A percentile compares a stretch with the other conserved stretches of the same genome.
Evolutionary conservation across 805 yeast genomes (phyloP).

Genomic region (Starmera pachycereana): DNA sequence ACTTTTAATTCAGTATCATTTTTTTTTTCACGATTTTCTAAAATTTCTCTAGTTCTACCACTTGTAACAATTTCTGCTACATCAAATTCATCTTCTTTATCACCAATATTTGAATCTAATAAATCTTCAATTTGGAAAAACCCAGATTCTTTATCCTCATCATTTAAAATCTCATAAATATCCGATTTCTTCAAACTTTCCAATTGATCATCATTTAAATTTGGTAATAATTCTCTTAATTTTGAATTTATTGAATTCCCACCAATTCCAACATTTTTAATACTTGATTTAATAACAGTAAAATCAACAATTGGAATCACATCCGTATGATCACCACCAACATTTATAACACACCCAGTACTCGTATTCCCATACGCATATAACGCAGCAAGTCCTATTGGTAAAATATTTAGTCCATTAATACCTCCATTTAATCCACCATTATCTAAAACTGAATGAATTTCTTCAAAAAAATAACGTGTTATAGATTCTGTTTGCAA

Average conservation of each 20-base stretch:
- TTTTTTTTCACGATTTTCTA: slow-evolving; percentile 52
- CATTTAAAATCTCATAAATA: slow-evolving; percentile 71
- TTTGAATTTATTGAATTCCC: slow-evolving; percentile 51
- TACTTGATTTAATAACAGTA: slow-evolving; percentile 47
- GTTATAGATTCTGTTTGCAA: slow-evolving; percentile 58
- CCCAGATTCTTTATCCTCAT: slow-evolving; percentile 50
- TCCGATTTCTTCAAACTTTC: slow-evolving; percentile 65
- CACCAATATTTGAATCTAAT: slow-evolving; percentile 5
- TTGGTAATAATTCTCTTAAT: slow-evolving; percentile 46
- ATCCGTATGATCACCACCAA: slow-evolving; percentile 70
- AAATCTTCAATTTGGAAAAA: slow-evolving; percentile 50
- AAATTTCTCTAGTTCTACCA: slow-evolving; percentile 59
- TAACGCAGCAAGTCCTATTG: slow-evolving; percentile 56
- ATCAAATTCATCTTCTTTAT: slow-evolving; percentile 69
- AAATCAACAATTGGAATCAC: slow-evolving; percentile 73
- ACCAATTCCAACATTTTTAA: slow-evolving; percentile 42
- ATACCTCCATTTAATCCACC: slow-evolving; percentile 36
- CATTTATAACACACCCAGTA: slow-evolving; percentile 66
- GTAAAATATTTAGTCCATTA: slow-evolving; percentile 61
- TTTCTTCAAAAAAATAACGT: slow-evolving; percentile 57
- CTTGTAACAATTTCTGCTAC: slow-evolving; percentile 84
- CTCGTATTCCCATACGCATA: slow-evolving; percentile 63
- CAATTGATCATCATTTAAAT: slow-evolving; percentile 45
- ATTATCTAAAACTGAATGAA: too few relatives aligned
- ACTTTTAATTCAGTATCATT: slow-evolving; percentile 25